Base-by-base conservation (phyloP, 768 basidiomycete species). In the Leccinum ochraceum region DNA sequence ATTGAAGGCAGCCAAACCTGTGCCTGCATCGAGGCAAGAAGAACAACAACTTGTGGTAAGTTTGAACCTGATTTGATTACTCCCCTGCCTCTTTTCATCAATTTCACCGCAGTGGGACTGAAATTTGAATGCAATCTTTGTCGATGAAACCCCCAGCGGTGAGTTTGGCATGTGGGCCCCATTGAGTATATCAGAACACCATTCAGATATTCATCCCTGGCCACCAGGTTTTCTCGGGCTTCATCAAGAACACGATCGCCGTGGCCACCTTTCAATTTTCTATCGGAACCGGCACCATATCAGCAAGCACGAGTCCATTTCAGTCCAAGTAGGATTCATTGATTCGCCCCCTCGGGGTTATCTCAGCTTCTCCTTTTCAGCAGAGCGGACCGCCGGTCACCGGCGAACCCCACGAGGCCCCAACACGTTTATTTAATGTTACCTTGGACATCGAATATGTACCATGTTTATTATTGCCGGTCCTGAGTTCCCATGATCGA, bases 21-120 rank as follows among this genome's bases (percentile, higher is more conserved):
- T 69, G 49, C 76, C 81, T 62, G 72, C 78, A 67, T 67, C 73
- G 64, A 73, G 72, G 63, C 73, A 76, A 66, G 75, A 79, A 66
- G 78, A 75, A 55, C 44, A 46, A 46, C 66, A 61, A 55, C 73
- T 81, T 64, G 78, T 83, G 78, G 81, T 82, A 65, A 69, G 80
- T 73, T 60, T 68, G 64, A 62, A 60, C 36, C 68, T 60, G 61
- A 58, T 55, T 63, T 54, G 59, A 60, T 54, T 17, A 58, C 46
- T 44, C 56, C 50, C 61, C 60, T 63, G 57, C 63, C 66, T 62
- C 65, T 70, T 71, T 72, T 75, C 68, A 68, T 66, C 63, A 57
- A 63, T 66, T 65, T 69, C 62, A 66, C 62, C 56, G 48, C 64
- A 81, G 79, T 81, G 80, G 78, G 80, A 81, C 59, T 80, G 49